Conservation (phyloP, 1,284 basidiomycete species). For the Omphalotus olearius region DNA sequence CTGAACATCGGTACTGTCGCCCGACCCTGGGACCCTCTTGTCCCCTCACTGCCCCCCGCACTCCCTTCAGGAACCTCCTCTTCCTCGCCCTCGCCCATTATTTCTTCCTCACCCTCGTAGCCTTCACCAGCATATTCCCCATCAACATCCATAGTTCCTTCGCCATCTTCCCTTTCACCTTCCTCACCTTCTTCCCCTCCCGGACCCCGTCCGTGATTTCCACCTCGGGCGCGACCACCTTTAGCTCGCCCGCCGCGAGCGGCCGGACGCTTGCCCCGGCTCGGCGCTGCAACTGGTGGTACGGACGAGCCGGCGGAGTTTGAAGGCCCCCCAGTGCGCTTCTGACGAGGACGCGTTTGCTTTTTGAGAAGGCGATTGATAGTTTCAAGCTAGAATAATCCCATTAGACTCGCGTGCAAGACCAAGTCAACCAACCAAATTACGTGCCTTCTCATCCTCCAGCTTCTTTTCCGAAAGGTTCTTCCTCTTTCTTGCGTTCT, state of each 20-base stretch:
- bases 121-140: background rate
- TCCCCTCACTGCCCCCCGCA: slow-evolving; percentile 24
- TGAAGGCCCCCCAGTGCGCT: slow-evolving; percentile 29
- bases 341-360: slow-evolving; percentile 63
- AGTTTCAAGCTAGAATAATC: slow-evolving; percentile 60
- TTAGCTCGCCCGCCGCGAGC: slow-evolving; percentile 1
- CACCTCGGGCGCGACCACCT: slow-evolving; percentile 2
- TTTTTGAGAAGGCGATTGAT: slow-evolving; percentile 91
- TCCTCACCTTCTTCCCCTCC: slow-evolving; percentile 17
- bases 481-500: slow-evolving; percentile 81
- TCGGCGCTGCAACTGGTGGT: slow-evolving; percentile 9
- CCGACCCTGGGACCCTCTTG: slow-evolving; percentile 29
- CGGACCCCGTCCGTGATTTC: background rate
- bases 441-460: slow-evolving; percentile 82
- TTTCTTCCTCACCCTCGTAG: slow-evolving; percentile 25
- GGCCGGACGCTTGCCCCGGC: slow-evolving; percentile 3
- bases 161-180: slow-evolving; percentile 22
- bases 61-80: slow-evolving; percentile 24
- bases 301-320: slow-evolving; percentile 20
- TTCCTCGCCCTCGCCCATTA: slow-evolving; percentile 23
- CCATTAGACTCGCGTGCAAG: slow-evolving; percentile 6
- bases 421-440: slow-evolving; percentile 3
- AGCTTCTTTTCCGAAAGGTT: slow-evolving; percentile 87
- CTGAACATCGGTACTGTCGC: slow-evolving; percentile 44
- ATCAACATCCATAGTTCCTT: slow-evolving; percentile 10